Base-by-base conservation (phyloP, 2,329 filamentous ascomycete species). In the Sarocladiaceae sp. region DNA sequence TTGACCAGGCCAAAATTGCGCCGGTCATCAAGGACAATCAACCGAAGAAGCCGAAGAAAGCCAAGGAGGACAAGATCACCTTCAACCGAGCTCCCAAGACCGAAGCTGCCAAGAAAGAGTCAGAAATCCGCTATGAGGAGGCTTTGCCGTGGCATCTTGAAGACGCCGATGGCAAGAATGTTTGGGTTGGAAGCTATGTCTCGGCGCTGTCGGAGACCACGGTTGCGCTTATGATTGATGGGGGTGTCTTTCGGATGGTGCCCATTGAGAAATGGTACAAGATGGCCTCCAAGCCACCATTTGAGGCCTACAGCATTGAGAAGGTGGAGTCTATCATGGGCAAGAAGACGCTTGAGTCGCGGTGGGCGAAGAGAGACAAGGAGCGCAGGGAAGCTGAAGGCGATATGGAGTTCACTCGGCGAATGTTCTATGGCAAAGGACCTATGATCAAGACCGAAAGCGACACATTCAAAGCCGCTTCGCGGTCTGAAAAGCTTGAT, bases 241-340 rank as follows among this genome's bases (percentile, higher is more conserved):
- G 80, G 9, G 73, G 73, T 2, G 80, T 75, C 40, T 93, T 95
- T 59, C 82, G 83, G 47, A 86, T 97, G 80, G 74, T 95, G 3
- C 94, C 94, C 0, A 67, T 97, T 15, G 91, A 98, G 64, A 95
- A 96, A 58, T 96, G 87, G 83, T 98, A 98, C 67, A 85, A 81
- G 45, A 94, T 95, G 59, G 82, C 78, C 3, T 75, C 83, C 33
- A 91, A 91, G 60, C 85, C 88, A 45, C 78, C 83, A 10, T 91
- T 93, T 58, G 82, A 84, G 58, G 76, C 81, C 0, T 78, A 90
- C 61, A 83, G 80, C 1, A 81, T 90, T 10, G 90, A 95, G 50
- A 83, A 95, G 59, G 88, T 87, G 0, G 90, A 97, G 60, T 83
- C 83, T 45, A 73, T 82, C 46, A 88, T 95, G 83, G 81, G 76